phyloP scores from a whole-genome alignment of 805 yeast genomes.

The Pichia heedii region DNA sequence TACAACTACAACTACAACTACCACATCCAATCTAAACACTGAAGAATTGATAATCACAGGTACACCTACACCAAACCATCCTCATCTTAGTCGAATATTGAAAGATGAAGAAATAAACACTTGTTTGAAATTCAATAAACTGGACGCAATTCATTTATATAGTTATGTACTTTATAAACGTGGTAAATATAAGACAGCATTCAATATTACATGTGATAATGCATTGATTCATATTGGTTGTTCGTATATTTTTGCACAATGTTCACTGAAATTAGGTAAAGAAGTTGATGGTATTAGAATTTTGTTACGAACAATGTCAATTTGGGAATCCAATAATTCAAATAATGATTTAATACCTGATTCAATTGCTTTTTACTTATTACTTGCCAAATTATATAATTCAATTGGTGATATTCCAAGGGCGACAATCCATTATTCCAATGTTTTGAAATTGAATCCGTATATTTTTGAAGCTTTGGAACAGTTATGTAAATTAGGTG shows the following conservation, averaged over 20 bases:
- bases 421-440: conserved; percentile 58
- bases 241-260: conserved; percentile 61
- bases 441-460: conserved; percentile 67
- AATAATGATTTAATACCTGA: conserved; percentile 39
- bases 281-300: conserved; percentile 56
- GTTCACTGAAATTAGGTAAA: conserved; percentile 47
- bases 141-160: conserved; percentile 59
- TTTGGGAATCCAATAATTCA: conserved; percentile 25
- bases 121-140: conserved; percentile 22
- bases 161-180: conserved; percentile 57
- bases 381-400: conserved; percentile 62
- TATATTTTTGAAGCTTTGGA: conserved; percentile 82
- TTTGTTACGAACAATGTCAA: conserved; percentile 29
- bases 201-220: conserved; percentile 33
- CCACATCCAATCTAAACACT: too few relatives aligned
- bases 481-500: conserved; percentile 64
- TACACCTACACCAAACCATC: conserved; percentile 1
- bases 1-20: too few relatives aligned
- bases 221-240: conserved; percentile 60
- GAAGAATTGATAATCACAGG: background rate
- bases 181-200: conserved; percentile 54
- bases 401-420: conserved; percentile 52
- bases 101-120: background rate
- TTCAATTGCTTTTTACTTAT: conserved; percentile 53
- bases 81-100: background rate